These are phyloP conservation scores for Flueggea neowawraea DNA, from an alignment of 441 rosid species.

Conservation along the genomic window DNA sequence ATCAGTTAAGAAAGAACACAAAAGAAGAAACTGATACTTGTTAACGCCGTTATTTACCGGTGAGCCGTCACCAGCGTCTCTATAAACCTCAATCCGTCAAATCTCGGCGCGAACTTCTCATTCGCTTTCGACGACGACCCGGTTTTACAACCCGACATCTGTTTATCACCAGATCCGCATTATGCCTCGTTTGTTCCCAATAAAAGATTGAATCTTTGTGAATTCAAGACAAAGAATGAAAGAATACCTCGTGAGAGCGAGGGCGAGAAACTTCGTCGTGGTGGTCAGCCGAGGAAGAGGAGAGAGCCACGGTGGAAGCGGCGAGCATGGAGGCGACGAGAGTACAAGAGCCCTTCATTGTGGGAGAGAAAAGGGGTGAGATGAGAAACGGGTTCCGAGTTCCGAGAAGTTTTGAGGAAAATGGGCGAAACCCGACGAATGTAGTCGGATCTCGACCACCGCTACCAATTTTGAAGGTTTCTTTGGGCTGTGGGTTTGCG, in stretches of 20 bases:
- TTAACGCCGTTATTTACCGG: constrained; percentile 26
- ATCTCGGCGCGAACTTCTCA: constrained; percentile 69
- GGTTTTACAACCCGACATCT: no score
- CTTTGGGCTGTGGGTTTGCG: neutral
- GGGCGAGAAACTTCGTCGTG: constrained; percentile 7
- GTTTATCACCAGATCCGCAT: no score
- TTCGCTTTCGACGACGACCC: constrained; percentile 14
- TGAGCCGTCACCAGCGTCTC: constrained; percentile 92
- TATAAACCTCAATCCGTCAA: constrained; percentile 90
- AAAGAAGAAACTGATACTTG: no score
- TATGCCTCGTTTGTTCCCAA: no score
- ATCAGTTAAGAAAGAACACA: no score
- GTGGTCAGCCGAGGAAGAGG: constrained; percentile 27
- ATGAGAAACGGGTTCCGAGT: no score
- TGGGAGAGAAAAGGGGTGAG: neutral
- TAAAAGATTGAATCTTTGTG: no score
- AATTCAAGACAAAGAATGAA: no score
- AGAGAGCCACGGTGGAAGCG: constrained; percentile 58
- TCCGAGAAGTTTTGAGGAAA: no score
- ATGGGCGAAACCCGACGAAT: constrained; percentile 48
- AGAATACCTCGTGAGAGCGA: constrained; percentile 24
- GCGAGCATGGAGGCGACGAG: constrained; percentile 60
- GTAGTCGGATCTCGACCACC: constrained; percentile 65
- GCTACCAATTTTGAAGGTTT: neutral
- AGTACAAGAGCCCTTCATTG: constrained; percentile 60